Percentiles rank a stretch among this genome's conserved stretches.
Conservation (phyloP, 2,329 filamentous ascomycete species). For the Colletotrichum sp. region DNA sequence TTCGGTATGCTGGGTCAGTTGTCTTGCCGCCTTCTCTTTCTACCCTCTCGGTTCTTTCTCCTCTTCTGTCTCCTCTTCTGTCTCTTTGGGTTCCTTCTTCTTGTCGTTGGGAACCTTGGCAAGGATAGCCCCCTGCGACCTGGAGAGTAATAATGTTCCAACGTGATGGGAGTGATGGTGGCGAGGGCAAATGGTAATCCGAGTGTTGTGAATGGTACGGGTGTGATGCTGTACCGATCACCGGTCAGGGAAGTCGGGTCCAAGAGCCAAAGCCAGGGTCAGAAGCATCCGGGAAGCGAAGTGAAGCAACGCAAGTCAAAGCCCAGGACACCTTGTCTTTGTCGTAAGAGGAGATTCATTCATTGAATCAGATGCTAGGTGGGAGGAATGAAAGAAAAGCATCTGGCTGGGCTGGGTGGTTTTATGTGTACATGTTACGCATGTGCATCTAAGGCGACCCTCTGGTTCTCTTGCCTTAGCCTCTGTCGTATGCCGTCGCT, state of each 20-base stretch:
- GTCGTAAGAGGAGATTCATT: constrained; percentile 6
- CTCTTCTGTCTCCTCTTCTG: background rate
- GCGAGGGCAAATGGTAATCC: background rate
- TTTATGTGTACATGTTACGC: constrained; percentile 22
- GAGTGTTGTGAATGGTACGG: background rate
- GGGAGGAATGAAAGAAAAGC: constrained; percentile 21
- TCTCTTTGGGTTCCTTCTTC: background rate
- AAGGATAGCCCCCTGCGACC: background rate
- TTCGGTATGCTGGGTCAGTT: background rate
- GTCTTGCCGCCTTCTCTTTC: background rate
- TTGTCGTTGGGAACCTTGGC: background rate
- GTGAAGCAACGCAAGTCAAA: constrained; percentile 6
- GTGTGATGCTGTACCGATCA: background rate
- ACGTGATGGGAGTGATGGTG: background rate
- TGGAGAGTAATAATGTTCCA: background rate
- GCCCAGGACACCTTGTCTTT: constrained; percentile 7
- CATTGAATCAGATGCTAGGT: background rate
- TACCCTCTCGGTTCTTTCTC: background rate
- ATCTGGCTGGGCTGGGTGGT: constrained; percentile 12
- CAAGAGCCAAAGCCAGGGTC: background rate
- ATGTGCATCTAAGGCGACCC: constrained; percentile 6
- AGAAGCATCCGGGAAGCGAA: background rate
- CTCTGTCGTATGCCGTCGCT: constrained; percentile 13
- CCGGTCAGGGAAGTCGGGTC: background rate
- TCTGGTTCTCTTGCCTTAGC: constrained; percentile 13